phyloP scores from a whole-genome alignment of 257 asterid genomes.

The Capsicum pubescens region DNA sequence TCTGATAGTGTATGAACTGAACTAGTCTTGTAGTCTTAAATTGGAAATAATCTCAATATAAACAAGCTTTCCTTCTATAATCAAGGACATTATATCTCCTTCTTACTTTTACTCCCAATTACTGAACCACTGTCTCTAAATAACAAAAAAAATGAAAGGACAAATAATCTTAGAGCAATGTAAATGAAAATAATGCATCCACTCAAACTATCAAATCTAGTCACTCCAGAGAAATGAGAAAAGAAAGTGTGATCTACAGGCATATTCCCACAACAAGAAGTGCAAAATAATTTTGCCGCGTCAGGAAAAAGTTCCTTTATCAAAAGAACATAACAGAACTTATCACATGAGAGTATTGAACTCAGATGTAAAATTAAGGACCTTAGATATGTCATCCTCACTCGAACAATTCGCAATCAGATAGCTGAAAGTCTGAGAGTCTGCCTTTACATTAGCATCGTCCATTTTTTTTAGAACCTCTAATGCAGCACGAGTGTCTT shows the following conservation, averaged over 20 bases:
- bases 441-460: conserved; percentile 76
- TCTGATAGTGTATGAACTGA: conserved; percentile 22
- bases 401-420: conserved; percentile 64
- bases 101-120: conserved; percentile 1
- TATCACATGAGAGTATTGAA: background rate
- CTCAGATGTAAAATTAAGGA: conserved; percentile 34
- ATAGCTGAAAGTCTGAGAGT: conserved; percentile 76
- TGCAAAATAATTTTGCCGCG: background rate
- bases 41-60: background rate
- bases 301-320: conserved; percentile 13
- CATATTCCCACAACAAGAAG: background rate
- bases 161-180: conserved; percentile 10
- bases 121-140: background rate
- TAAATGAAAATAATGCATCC: conserved; percentile 1
- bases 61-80: conserved; percentile 1
- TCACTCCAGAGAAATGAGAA: conserved; percentile 15
- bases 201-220: background rate
- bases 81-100: conserved; percentile 2
- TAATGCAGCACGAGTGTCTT: conserved; percentile 57
- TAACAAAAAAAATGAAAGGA: background rate
- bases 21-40: conserved; percentile 16
- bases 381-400: conserved; percentile 77
- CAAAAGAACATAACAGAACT: conserved; percentile 19
- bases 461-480: conserved; percentile 81
- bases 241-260: background rate